Conservation (phyloP, 2,329 filamentous ascomycete species). For the Aspergillus alliaceus region DNA sequence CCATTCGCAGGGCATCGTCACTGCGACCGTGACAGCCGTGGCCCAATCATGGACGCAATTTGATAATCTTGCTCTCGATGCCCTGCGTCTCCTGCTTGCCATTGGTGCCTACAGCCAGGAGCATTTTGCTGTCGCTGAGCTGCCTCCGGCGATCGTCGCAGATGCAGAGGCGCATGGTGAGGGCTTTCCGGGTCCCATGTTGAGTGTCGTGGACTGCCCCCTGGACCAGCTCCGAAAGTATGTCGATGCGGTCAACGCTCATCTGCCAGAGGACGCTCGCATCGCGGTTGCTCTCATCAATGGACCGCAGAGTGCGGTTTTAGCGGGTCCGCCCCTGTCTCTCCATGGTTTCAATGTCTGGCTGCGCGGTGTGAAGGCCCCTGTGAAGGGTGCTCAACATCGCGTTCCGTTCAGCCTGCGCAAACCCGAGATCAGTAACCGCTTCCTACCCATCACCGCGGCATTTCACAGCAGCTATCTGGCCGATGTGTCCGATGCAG, state of each 20-base stretch:
- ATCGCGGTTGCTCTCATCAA: conserved; percentile 95
- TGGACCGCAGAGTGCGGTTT: conserved; percentile 94
- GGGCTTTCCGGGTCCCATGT: conserved; percentile 93
- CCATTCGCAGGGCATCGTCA: conserved; percentile 96
- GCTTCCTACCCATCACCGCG: conserved; percentile 94
- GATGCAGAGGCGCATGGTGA: conserved; percentile 94
- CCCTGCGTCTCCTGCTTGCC: conserved; percentile 95
- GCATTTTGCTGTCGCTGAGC: conserved; percentile 11
- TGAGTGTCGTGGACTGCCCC: conserved; percentile 88
- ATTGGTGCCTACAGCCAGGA: conserved; percentile 96
- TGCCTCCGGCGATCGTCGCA: conserved; percentile 75
- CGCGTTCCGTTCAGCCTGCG: conserved; percentile 91
- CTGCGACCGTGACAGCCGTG: conserved; percentile 86
- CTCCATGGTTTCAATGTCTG: conserved; percentile 94
- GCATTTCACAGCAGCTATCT: conserved; percentile 92
- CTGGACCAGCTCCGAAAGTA: conserved; percentile 89
- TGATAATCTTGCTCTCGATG: conserved; percentile 72
- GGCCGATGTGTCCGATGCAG: conserved; percentile 78
- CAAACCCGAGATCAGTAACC: conserved; percentile 94
- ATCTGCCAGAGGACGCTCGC: conserved; percentile 87
- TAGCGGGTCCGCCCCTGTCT: conserved; percentile 93
- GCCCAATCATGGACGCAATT: conserved; percentile 93
- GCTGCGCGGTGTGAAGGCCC: conserved; percentile 93
- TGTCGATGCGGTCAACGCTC: conserved; percentile 94
- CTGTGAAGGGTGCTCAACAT: conserved; percentile 95